Conservation (phyloP, 1,284 basidiomycete genomes). For the Trichosporon sp. region DNA sequence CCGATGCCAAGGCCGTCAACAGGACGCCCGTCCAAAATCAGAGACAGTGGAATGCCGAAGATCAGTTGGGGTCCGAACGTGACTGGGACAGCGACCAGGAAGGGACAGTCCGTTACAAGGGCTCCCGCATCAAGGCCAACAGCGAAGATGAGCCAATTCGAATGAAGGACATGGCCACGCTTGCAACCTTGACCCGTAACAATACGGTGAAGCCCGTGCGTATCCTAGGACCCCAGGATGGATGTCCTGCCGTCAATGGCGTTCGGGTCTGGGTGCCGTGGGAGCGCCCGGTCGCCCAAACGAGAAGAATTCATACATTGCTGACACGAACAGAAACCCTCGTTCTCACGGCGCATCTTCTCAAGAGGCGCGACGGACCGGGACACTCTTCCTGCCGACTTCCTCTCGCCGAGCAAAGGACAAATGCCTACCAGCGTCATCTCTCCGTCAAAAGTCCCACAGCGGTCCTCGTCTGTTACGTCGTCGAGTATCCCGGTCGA, state of each 20-base stretch:
- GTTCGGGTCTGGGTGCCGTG: neutral
- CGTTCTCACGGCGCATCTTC: constrained; percentile 35
- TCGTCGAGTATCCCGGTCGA: neutral
- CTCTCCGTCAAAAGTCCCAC: constrained; percentile 29
- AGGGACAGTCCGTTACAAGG: constrained; percentile 35
- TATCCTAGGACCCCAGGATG: neutral
- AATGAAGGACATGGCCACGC: constrained; percentile 42
- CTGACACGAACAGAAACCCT: constrained; percentile 29
- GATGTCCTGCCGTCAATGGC: neutral
- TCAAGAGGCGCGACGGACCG: constrained; percentile 37
- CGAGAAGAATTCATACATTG: neutral
- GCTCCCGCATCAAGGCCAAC: constrained; percentile 19
- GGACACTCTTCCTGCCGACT: constrained; percentile 23
- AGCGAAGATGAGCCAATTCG: constrained; percentile 36
- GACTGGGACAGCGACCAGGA: constrained; percentile 34
- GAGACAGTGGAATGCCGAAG: constrained; percentile 9
- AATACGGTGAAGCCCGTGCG: constrained; percentile 32
- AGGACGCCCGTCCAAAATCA: neutral
- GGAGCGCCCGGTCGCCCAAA: constrained; percentile 1
- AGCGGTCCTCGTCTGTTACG: constrained; percentile 28
- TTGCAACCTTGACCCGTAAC: constrained; percentile 29
- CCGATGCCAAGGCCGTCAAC: constrained; percentile 17
- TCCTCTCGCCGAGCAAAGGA: neutral
- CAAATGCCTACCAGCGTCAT: constrained; percentile 15
- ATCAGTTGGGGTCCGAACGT: constrained; percentile 22